These are phyloP conservation scores for Lecanosticta acicola DNA, from an alignment of 2,329 filamentous ascomycete genomes.

Conservation along the genomic window DNA sequence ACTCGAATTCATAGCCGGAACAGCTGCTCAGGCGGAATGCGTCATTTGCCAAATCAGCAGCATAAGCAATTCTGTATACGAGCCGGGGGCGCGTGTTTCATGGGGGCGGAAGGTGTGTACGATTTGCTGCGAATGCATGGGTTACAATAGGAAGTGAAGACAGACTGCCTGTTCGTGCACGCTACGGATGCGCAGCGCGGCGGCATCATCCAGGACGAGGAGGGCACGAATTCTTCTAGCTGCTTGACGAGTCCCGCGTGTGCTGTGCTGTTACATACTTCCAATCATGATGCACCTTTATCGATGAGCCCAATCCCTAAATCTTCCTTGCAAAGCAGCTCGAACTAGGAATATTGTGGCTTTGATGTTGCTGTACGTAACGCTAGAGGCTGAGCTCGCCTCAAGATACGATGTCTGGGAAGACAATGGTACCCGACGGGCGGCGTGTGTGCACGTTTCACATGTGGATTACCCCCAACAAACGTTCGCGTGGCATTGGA, in stretches of 20 bases:
- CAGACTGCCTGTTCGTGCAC: not conserved
- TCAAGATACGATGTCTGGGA: too few species aligned
- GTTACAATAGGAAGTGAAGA: slow-evolving; percentile 4
- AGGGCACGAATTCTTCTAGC: not conserved
- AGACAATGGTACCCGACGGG: too few species aligned
- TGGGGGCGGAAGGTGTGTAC: slow-evolving; percentile 10
- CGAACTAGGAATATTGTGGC: too few species aligned
- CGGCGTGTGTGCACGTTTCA: too few species aligned
- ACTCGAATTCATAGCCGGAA: slow-evolving; percentile 9
- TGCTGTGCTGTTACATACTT: slow-evolving; percentile 2
- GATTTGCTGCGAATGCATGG: slow-evolving; percentile 13
- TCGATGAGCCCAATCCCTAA: too few species aligned
- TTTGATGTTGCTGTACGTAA: too few species aligned
- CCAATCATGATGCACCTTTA: not conserved
- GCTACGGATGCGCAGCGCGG: not conserved
- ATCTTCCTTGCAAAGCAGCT: too few species aligned
- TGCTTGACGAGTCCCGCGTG: slow-evolving; percentile 3
- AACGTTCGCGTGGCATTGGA: too few species aligned
- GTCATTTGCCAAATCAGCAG: slow-evolving; percentile 8
- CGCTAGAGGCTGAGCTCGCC: too few species aligned
- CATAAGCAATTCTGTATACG: slow-evolving; percentile 2
- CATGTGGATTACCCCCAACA: too few species aligned
- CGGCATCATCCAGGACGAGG: not conserved
- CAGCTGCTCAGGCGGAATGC: slow-evolving; percentile 6
- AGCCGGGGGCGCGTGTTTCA: not conserved